phyloP scores from a whole-genome alignment of 73 alveolate species.

The Symbiodinium pilosum region DNA sequence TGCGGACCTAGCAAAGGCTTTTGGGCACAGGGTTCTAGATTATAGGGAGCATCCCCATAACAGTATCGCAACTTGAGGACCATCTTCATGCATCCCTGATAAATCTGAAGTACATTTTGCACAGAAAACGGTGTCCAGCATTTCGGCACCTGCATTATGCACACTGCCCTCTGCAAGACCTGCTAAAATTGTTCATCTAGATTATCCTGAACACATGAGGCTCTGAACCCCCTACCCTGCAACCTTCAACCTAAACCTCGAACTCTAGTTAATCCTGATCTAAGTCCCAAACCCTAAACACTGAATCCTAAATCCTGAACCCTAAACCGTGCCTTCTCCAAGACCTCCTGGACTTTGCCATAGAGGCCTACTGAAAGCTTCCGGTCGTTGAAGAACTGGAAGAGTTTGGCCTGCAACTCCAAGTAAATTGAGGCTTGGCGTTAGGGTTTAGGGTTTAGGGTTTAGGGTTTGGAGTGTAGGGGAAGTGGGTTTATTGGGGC shows the following conservation, averaged over 20 bases:
- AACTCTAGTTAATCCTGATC: background rate
- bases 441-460: background rate
- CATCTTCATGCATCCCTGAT: background rate
- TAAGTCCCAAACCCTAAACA: background rate
- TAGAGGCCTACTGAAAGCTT: background rate
- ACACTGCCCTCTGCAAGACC: no score
- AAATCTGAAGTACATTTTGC: background rate
- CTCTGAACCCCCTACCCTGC: background rate
- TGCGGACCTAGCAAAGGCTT: no score
- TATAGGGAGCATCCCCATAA: no score
- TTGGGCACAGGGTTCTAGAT: no score
- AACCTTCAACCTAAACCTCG: background rate
- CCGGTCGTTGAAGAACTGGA: slow-evolving; percentile 10
- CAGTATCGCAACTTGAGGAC: background rate
- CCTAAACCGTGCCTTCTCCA: background rate
- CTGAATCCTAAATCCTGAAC: background rate
- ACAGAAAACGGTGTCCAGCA: no score
- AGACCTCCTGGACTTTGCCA: slow-evolving; percentile 2
- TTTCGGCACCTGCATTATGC: no score
- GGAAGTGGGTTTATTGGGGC: background rate
- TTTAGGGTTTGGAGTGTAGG: background rate
- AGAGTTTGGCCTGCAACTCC: background rate
- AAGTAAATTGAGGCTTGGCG: background rate
- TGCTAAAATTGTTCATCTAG: no score
- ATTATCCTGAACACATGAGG: no score